Conservation (phyloP, 2,329 filamentous ascomycete species). For the Colletotrichum cereale region DNA sequence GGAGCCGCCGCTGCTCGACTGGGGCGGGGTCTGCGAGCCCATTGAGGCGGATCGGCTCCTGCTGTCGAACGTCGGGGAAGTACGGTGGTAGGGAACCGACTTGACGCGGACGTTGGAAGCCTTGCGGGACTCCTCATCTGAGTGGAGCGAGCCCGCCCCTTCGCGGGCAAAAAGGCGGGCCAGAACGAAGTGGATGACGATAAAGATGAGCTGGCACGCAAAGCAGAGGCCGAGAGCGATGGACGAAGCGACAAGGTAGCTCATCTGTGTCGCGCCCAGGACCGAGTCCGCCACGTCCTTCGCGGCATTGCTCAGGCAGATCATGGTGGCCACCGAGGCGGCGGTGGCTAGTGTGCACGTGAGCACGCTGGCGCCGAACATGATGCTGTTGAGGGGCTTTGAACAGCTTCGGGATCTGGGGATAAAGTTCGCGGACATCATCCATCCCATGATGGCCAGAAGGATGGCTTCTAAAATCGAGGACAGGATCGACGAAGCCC, state of each 20-base stretch:
- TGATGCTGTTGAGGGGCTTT: conserved; percentile 48
- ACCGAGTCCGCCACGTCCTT: conserved; percentile 47
- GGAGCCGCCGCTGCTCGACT: conserved; percentile 60
- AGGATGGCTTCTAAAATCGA: conserved; percentile 53
- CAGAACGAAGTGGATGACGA: conserved; percentile 58
- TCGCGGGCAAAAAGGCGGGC: conserved; percentile 49
- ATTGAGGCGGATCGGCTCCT: conserved; percentile 47
- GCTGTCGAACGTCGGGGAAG: conserved; percentile 47
- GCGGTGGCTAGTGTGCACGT: conserved; percentile 59
- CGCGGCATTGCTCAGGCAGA: conserved; percentile 53
- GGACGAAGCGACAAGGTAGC: conserved; percentile 59
- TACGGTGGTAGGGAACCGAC: conserved; percentile 64
- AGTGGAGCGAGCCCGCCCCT: conserved; percentile 47
- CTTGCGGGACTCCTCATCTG: conserved; percentile 49
- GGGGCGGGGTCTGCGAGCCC: conserved; percentile 56
- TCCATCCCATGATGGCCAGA: conserved; percentile 50
- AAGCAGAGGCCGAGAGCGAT: conserved; percentile 61
- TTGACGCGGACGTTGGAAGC: conserved; percentile 59
- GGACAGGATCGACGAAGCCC: conserved; percentile 54
- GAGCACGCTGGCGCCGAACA: conserved; percentile 55
- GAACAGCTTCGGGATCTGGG: conserved; percentile 38
- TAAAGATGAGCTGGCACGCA: conserved; percentile 61
- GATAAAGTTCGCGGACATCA: conserved; percentile 50
- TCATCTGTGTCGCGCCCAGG: conserved; percentile 48
- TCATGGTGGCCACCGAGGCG: conserved; percentile 59